These are phyloP conservation scores for Monosporascus sp. DNA, from an alignment of 2,329 filamentous ascomycete species.

Conservation along the genomic window DNA sequence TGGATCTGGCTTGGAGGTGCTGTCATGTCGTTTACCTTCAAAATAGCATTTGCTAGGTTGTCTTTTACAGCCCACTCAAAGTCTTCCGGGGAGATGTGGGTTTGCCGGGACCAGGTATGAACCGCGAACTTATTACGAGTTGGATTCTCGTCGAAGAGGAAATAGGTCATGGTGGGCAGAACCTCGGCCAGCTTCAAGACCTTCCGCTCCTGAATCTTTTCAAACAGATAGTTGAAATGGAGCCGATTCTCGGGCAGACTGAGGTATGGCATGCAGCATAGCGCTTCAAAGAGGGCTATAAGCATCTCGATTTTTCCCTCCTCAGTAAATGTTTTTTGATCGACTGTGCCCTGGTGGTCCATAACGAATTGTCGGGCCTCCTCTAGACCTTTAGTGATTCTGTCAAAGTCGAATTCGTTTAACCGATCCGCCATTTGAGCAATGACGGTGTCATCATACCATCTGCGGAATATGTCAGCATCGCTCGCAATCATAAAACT, in stretches of 20 bases:
- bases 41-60: constrained; percentile 62
- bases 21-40: constrained; percentile 48
- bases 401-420: constrained; percentile 53
- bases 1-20: constrained; percentile 45
- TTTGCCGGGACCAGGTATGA: constrained; percentile 59
- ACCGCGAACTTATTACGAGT: constrained; percentile 62
- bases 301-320: constrained; percentile 54
- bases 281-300: constrained; percentile 78
- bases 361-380: constrained; percentile 50
- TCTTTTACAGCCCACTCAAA: constrained; percentile 86
- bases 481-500: background rate
- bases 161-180: constrained; percentile 77
- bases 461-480: constrained; percentile 11
- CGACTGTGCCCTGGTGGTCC: constrained; percentile 30
- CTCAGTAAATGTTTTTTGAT: constrained; percentile 34
- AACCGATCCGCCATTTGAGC: constrained; percentile 49
- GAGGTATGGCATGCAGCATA: constrained; percentile 80
- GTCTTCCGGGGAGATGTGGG: constrained; percentile 61
- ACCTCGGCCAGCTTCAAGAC: constrained; percentile 69
- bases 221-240: constrained; percentile 78
- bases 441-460: constrained; percentile 45
- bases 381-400: constrained; percentile 56
- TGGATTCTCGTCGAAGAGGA: constrained; percentile 71
- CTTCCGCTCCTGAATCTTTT: constrained; percentile 70
- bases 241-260: constrained; percentile 43